Evolutionary conservation across 148 eudicot species (phyloP).

Genomic region (Vaccinium vitisidaea): DNA sequence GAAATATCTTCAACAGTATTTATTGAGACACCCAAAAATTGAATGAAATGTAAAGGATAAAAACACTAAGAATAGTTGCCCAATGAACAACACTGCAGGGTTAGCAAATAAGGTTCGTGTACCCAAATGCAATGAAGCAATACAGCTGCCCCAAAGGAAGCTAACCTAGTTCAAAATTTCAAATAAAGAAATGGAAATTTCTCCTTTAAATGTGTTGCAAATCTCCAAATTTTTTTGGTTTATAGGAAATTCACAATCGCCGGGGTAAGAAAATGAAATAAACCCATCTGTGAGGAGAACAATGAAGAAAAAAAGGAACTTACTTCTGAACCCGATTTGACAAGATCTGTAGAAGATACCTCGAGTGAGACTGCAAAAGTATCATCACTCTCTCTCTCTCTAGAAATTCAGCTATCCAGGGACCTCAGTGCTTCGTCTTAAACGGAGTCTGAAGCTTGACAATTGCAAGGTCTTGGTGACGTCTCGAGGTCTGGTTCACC

Average conservation of each 20-base stretch:
- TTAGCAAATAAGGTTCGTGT: not conserved
- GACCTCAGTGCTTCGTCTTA: not conserved
- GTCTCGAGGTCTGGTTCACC: not conserved
- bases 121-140: not conserved
- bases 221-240: not conserved
- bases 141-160: not conserved
- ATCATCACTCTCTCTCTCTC: slow-evolving; percentile 42
- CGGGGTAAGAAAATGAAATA: not conserved
- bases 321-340: slow-evolving; percentile 68
- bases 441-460: not conserved
- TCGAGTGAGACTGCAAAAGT: slow-evolving; percentile 74
- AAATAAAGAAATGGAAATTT: not conserved
- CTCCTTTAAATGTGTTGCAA: not conserved
- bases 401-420: not conserved
- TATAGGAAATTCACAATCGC: not conserved
- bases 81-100: not conserved
- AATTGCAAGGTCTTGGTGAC: slow-evolving; percentile 4
- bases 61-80: not conserved
- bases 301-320: slow-evolving; percentile 2
- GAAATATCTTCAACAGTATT: not conserved
- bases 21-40: not conserved
- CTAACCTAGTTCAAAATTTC: not conserved
- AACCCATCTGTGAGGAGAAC: not conserved
- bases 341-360: slow-evolving; percentile 76
- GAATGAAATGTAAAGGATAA: not conserved